Conservation (phyloP, 140 eudicot genomes). For the Stevia rebaudiana region DNA sequence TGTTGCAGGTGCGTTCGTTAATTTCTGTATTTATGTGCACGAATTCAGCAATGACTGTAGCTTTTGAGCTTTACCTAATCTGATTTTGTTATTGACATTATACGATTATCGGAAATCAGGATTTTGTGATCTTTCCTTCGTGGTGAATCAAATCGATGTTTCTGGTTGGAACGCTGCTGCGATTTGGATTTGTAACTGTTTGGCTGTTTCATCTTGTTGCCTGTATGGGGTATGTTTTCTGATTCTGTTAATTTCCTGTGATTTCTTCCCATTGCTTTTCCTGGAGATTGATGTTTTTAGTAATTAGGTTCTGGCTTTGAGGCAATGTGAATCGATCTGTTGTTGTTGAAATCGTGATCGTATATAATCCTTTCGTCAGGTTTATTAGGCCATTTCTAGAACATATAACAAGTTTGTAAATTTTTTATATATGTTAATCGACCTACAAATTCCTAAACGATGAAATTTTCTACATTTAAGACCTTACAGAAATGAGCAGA, state of each 20-base stretch:
- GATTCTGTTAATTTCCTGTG: background rate
- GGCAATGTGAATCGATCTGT: background rate
- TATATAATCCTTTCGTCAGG: background rate
- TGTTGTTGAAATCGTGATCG: background rate
- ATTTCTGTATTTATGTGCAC: background rate
- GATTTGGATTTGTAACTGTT: conserved; percentile 28
- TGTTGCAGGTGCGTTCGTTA: background rate
- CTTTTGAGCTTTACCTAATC: background rate
- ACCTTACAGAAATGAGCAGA: background rate
- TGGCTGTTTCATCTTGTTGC: conserved; percentile 46
- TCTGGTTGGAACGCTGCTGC: conserved; percentile 25
- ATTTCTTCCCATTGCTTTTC: background rate
- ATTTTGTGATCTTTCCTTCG: conserved; percentile 9
- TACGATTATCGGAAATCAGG: conserved; percentile 2
- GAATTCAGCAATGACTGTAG: background rate
- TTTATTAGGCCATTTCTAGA: no score
- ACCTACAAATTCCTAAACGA: no score
- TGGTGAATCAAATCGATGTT: conserved; percentile 28
- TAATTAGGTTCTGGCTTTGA: background rate
- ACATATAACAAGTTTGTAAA: no score
- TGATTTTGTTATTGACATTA: background rate
- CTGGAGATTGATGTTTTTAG: background rate
- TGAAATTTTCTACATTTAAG: no score
- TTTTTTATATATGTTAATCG: no score
- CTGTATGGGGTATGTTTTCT: conserved; percentile 51